These are phyloP conservation scores for Apiotrichum gamsii DNA, from an alignment of 1,284 basidiomycete species.

Conservation along the genomic window DNA sequence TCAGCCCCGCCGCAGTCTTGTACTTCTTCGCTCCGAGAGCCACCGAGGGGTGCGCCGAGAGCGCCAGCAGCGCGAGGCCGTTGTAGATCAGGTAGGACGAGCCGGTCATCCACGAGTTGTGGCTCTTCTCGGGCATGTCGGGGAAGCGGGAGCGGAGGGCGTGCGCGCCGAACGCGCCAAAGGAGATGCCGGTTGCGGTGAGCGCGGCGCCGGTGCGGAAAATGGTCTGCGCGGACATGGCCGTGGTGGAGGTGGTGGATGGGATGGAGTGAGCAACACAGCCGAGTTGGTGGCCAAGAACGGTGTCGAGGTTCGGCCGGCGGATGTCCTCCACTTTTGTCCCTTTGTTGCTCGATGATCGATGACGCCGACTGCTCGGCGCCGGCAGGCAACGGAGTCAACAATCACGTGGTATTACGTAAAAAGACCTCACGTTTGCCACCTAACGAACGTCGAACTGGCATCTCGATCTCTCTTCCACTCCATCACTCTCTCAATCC, in stretches of 20 bases:
- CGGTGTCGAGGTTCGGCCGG: too few species aligned
- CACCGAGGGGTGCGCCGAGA: slow-evolving; percentile 67
- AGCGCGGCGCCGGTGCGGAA: slow-evolving; percentile 34
- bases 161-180: slow-evolving; percentile 47
- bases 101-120: slow-evolving; percentile 40
- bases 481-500: neutral
- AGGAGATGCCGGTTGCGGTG: slow-evolving; percentile 43
- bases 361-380: too few species aligned
- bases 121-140: slow-evolving; percentile 32
- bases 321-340: too few species aligned
- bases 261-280: too few species aligned
- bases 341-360: too few species aligned
- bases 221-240: slow-evolving; percentile 17
- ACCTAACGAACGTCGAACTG: slow-evolving; percentile 2
- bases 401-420: too few species aligned
- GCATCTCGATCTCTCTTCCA: neutral
- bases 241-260: too few species aligned
- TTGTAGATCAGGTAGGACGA: slow-evolving; percentile 56
- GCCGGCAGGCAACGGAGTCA: too few species aligned
- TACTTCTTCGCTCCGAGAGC: slow-evolving; percentile 48
- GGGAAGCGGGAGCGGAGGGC: slow-evolving; percentile 39
- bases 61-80: slow-evolving; percentile 63
- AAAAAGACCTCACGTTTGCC: neutral
- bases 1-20: slow-evolving; percentile 62
- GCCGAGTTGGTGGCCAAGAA: too few species aligned